Evolutionary conservation across 139 green algal species (phyloP).

Genomic region (Spirogloea muscicola): DNA sequence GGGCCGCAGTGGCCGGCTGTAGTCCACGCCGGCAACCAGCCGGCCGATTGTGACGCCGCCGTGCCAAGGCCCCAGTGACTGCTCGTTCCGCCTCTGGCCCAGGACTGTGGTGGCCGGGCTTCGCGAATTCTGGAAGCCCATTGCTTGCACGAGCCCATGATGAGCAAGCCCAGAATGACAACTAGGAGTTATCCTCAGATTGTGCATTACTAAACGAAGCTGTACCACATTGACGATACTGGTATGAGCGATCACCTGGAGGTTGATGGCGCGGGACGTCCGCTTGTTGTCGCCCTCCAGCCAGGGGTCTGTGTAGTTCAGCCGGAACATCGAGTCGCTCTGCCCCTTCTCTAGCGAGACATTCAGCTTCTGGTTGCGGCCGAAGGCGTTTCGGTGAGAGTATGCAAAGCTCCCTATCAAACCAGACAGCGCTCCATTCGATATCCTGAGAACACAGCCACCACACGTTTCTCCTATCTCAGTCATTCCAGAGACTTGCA

Average conservation of each 20-base stretch:
- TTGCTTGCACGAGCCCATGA: too few relatives aligned
- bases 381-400: conserved; percentile 84
- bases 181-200: not conserved
- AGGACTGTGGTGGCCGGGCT: conserved; percentile 56
- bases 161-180: too few relatives aligned
- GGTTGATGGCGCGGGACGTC: conserved; percentile 75
- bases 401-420: conserved; percentile 67
- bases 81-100: conserved; percentile 47
- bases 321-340: conserved; percentile 80
- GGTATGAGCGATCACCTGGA: too few relatives aligned
- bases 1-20: conserved; percentile 63
- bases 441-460: conserved; percentile 34
- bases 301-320: conserved; percentile 91
- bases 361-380: conserved; percentile 81
- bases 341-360: conserved; percentile 74
- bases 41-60: conserved; percentile 58
- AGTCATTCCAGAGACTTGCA: too few relatives aligned
- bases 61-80: not conserved
- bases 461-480: too few relatives aligned
- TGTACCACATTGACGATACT: too few relatives aligned
- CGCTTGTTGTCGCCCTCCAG: conserved; percentile 76
- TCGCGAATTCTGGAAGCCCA: conserved; percentile 59
- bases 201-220: conserved; percentile 36
- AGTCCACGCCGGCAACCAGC: conserved; percentile 70
- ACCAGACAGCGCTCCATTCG: conserved; percentile 35